Evolutionary conservation across 192 early-diverging fungal genomes (phyloP).

Genomic region (Chytriomyces sp.): DNA sequence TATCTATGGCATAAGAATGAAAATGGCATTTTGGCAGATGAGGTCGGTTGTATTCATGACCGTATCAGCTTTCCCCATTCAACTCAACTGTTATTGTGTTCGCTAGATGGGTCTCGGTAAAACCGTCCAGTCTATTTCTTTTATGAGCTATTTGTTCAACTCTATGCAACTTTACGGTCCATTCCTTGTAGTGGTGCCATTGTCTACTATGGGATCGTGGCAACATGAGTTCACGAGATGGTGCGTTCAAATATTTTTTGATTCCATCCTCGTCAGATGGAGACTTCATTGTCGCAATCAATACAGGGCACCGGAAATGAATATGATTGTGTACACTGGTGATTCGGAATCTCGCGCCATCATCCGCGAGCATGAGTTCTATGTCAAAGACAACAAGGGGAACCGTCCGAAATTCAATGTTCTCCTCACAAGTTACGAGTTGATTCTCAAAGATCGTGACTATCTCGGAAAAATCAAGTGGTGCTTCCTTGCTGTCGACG

Average conservation of each 20-base stretch:
- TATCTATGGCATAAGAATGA: slow-evolving; percentile 91
- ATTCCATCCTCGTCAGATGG: no score
- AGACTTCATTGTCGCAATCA: no score
- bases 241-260: slow-evolving; percentile 37
- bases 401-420: slow-evolving; percentile 82
- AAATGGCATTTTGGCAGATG: slow-evolving; percentile 97
- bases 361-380: slow-evolving; percentile 96
- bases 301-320: slow-evolving; percentile 80
- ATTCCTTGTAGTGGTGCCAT: slow-evolving; percentile 92
- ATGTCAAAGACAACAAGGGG: slow-evolving; percentile 41
- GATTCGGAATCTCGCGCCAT: slow-evolving; percentile 76
- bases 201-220: slow-evolving; percentile 95
- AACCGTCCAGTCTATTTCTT: slow-evolving; percentile 95
- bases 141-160: slow-evolving; percentile 88
- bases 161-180: slow-evolving; percentile 85
- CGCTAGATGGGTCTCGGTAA: slow-evolving; percentile 80
- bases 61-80: no score
- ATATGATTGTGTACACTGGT: slow-evolving; percentile 88
- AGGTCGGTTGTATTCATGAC: no score
- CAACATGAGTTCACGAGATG: slow-evolving; percentile 92
- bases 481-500: slow-evolving; percentile 94
- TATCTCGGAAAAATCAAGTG: slow-evolving; percentile 82
- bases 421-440: slow-evolving; percentile 93
- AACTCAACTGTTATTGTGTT: slow-evolving; percentile 15
- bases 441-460: slow-evolving; percentile 88